phyloP scores from a whole-genome alignment of 176 grass and related monocot genomes.

The Hyparrhenia diplandra region DNA sequence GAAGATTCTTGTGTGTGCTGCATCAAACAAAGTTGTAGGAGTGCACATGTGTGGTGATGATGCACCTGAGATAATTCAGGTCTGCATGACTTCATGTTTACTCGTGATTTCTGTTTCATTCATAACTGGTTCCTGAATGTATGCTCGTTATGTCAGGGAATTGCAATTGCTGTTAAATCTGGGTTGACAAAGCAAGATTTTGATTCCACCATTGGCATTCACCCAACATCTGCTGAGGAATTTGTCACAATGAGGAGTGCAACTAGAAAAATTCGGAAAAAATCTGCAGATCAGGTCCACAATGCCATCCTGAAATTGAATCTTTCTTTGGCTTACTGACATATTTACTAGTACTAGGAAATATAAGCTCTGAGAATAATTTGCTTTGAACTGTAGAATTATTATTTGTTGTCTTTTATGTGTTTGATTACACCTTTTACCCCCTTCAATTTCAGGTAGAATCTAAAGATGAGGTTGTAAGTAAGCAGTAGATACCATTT shows the following conservation, averaged over 20 bases:
- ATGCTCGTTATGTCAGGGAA: conserved; percentile 59
- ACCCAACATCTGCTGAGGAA: conserved; percentile 90
- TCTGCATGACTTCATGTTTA: conserved; percentile 27
- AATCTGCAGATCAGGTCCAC: conserved; percentile 50
- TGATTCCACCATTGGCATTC: conserved; percentile 81
- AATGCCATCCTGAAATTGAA: background rate
- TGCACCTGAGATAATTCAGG: conserved; percentile 91
- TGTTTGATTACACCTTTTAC: conserved; percentile 12
- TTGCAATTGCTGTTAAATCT: conserved; percentile 93
- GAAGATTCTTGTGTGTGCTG: conserved; percentile 86
- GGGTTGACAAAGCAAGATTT: conserved; percentile 90
- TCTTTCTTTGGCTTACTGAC: background rate
- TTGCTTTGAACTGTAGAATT: background rate
- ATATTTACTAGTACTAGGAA: background rate
- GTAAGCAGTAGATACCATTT: conserved; percentile 28
- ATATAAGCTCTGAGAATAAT: background rate
- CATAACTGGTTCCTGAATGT: background rate
- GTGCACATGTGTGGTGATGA: conserved; percentile 93
- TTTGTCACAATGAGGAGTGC: conserved; percentile 82
- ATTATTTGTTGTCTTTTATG: conserved; percentile 1
- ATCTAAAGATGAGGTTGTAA: conserved; percentile 53
- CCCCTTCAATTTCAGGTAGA: conserved; percentile 45
- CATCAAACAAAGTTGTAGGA: conserved; percentile 76
- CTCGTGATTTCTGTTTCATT: conserved; percentile 17
- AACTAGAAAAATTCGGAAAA: conserved; percentile 63